Percentiles rank a stretch among this genome's conserved stretches.
Evolutionary conservation across 1,284 basidiomycete genomes (phyloP).

Genomic region (Marasmius oreades): DNA sequence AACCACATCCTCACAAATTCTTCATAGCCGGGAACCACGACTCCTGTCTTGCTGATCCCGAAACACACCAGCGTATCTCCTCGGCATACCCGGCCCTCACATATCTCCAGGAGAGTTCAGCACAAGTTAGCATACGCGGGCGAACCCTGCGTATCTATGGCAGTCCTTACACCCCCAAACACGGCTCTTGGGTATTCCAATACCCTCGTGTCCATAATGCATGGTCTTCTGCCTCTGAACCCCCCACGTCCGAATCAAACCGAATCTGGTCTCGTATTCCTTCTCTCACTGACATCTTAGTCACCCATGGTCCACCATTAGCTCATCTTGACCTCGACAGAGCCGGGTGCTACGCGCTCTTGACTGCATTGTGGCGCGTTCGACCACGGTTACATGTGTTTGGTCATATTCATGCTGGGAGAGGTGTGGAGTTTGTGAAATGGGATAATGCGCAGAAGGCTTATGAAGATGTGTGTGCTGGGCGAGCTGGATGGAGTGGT

Average conservation of each 20-base stretch:
- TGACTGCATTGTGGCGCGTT: slow-evolving; percentile 28
- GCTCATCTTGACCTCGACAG: slow-evolving; percentile 27
- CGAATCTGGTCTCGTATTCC: slow-evolving; percentile 26
- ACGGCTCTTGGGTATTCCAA: slow-evolving; percentile 33
- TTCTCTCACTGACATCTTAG: slow-evolving; percentile 31
- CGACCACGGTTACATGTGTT: slow-evolving; percentile 36
- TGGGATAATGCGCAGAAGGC: slow-evolving; percentile 20
- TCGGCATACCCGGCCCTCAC: slow-evolving; percentile 21
- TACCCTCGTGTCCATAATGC: slow-evolving; percentile 24
- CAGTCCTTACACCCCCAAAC: slow-evolving; percentile 31
- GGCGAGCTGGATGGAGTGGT: slow-evolving; percentile 20
- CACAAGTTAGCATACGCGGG: slow-evolving; percentile 19
- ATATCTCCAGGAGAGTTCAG: slow-evolving; percentile 28
- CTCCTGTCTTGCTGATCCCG: slow-evolving; percentile 16
- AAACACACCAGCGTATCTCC: slow-evolving; percentile 1
- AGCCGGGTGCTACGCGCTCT: slow-evolving; percentile 30
- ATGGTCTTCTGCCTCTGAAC: slow-evolving; percentile 1
- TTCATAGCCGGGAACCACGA: slow-evolving; percentile 43
- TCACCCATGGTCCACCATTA: slow-evolving; percentile 40
- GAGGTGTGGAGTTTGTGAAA: slow-evolving; percentile 27
- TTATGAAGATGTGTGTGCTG: slow-evolving; percentile 29
- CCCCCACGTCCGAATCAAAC: background rate
- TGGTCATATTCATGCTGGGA: slow-evolving; percentile 38
- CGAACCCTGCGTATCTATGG: slow-evolving; percentile 24
- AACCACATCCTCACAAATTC: slow-evolving; percentile 34